phyloP scores from a whole-genome alignment of 2,329 filamentous ascomycete genomes.

The Paramyrothecium roridum region DNA sequence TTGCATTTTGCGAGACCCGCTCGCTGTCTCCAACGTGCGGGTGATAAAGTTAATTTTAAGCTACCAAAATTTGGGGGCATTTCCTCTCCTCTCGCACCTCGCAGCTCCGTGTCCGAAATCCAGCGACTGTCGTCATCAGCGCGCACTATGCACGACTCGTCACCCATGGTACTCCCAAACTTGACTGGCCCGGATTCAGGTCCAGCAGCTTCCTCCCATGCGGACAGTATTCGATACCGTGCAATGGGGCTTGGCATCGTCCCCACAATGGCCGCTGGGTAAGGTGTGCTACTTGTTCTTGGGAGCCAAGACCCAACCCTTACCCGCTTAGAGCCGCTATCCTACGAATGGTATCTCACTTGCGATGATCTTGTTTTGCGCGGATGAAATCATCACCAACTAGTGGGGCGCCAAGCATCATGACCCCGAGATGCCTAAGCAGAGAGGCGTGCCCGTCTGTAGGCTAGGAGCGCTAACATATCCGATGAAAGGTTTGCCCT shows the following conservation, averaged over 20 bases:
- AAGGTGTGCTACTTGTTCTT: conserved; percentile 1
- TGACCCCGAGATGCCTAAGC: neutral
- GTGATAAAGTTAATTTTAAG: too few relatives aligned
- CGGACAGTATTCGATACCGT: conserved; percentile 1
- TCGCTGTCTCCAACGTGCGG: too few relatives aligned
- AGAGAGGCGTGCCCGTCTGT: too few relatives aligned
- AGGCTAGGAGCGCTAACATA: too few relatives aligned
- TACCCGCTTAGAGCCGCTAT: conserved; percentile 2
- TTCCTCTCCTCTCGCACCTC: too few relatives aligned
- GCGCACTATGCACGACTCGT: conserved; percentile 3
- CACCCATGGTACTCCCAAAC: conserved; percentile 18
- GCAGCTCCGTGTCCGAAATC: too few relatives aligned
- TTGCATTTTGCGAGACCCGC: too few relatives aligned
- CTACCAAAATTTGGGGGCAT: too few relatives aligned
- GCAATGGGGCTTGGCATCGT: conserved; percentile 1
- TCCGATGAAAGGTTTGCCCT: too few relatives aligned
- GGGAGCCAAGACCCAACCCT: conserved; percentile 4
- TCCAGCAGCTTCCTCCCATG: too few relatives aligned
- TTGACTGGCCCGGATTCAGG: neutral
- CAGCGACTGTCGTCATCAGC: too few relatives aligned
- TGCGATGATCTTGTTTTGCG: neutral
- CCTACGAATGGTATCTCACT: conserved; percentile 1
- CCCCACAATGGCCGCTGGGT: conserved; percentile 2
- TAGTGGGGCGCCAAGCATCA: neutral
- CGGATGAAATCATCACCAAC: neutral